phyloP scores from a whole-genome alignment of 768 basidiomycete genomes.

The Sistotremastrum niveocremeum region DNA sequence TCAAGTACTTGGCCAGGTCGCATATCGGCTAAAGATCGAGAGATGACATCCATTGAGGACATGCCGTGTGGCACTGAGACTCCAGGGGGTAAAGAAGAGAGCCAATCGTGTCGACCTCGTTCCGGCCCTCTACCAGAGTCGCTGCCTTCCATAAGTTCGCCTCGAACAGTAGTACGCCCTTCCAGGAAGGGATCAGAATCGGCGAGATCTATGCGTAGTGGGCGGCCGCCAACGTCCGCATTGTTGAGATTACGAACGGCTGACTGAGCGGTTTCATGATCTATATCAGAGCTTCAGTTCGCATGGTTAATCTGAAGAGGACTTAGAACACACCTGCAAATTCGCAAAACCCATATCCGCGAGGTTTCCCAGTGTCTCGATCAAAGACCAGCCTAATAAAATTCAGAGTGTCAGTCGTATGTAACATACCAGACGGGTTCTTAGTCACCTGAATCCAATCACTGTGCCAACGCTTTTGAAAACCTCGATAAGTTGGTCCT shows the following conservation, averaged over 20 bases:
- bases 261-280: slow-evolving; percentile 90
- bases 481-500: slow-evolving; percentile 77
- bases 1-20: slow-evolving; percentile 79
- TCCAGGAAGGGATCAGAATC: slow-evolving; percentile 88
- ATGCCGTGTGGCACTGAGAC: slow-evolving; percentile 58
- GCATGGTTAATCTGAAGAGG: slow-evolving; percentile 12
- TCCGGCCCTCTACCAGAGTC: slow-evolving; percentile 11
- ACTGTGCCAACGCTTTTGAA: slow-evolving; percentile 85
- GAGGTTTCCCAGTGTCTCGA: slow-evolving; percentile 87
- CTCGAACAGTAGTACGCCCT: slow-evolving; percentile 78
- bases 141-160: slow-evolving; percentile 64
- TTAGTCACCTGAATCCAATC: slow-evolving; percentile 63
- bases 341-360: slow-evolving; percentile 90
- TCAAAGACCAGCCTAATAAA: slow-evolving; percentile 66
- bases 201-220: slow-evolving; percentile 86
- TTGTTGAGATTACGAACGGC: slow-evolving; percentile 95
- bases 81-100: slow-evolving; percentile 62
- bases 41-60: slow-evolving; percentile 70
- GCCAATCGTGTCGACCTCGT: slow-evolving; percentile 38
- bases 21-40: slow-evolving; percentile 72
- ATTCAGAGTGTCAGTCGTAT: slow-evolving; percentile 2
- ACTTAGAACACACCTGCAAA: slow-evolving; percentile 61
- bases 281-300: slow-evolving; percentile 33
- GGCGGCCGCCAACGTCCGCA: slow-evolving; percentile 82
- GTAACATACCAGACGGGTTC: background rate